Base-by-base conservation (phyloP, 177 flowering plant genomes). In the Telopea speciosissima region DNA sequence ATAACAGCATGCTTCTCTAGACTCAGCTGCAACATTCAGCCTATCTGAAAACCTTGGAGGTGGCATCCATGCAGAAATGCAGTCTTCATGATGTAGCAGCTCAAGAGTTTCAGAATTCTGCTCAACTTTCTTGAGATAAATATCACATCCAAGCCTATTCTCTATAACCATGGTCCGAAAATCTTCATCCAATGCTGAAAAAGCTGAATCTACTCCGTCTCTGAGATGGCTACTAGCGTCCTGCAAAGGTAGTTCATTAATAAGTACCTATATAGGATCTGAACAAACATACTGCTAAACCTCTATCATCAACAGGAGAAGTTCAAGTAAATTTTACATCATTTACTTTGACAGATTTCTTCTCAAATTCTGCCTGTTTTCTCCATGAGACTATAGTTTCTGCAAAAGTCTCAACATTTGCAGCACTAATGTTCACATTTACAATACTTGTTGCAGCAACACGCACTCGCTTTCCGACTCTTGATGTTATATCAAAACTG, bases 121-220 rank as follows among this genome's bases (percentile, higher is more conserved):
- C 72, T 85, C 96, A 65, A 74, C 66, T 72, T 79, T 88, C 80
- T 87, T 96, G 77, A 96, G 67, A 79, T 81, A 91, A 49, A 96
- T 77, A 73, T 91, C 93, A 85, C 91, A 86, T 17, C 99, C 99
- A 76, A 96, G 93, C 79, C 85, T 89, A 81, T 96, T 96, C 75
- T 96, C 98, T 72, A 96, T 74, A 59, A 81, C 71, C 52, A 93
- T 83, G 8, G 90, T 91, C 79, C 87, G 96, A 75, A 88, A 84
- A 75, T 88, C 95, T 72, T 87, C 98, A 83, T 96, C 97, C 73
- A 96, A 75, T 59, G 99, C 98, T 70, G 92, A 87, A 76, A 83
- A 80, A n/a, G 84, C 75, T 19, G 81, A 52, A 70, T 83, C 83
- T 69, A 85, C 83, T 60, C 68, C 82, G 69, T 63, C 62, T 64